These are phyloP conservation scores for Melanomma pulvis-pyrius DNA, from an alignment of 495 filamentous ascomycete genomes.

Conservation along the genomic window DNA sequence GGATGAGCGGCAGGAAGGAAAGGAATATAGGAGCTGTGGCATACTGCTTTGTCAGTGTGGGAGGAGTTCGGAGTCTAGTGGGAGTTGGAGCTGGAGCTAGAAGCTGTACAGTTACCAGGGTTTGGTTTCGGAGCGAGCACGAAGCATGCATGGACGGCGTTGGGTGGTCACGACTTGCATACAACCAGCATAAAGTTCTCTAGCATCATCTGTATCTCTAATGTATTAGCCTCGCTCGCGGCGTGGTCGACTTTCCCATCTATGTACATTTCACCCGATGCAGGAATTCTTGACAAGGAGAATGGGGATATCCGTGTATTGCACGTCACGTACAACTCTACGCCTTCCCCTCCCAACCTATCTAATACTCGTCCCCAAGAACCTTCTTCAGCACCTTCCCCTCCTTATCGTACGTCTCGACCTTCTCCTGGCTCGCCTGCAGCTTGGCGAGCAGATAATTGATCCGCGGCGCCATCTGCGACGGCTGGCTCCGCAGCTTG, in stretches of 20 bases:
- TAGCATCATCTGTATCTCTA: not conserved
- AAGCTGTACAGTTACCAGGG: not conserved
- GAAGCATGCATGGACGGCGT: constrained; percentile 25
- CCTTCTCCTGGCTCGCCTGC: constrained; percentile 69
- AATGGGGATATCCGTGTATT: not conserved
- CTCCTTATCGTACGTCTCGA: constrained; percentile 74
- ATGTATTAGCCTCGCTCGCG: not conserved
- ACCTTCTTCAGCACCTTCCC: constrained; percentile 70
- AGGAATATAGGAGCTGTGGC: not conserved
- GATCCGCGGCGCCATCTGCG: constrained; percentile 62
- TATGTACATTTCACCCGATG: not conserved
- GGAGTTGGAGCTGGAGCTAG: no score
- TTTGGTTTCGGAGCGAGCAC: not conserved
- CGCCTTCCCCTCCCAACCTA: not conserved
- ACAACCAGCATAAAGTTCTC: not conserved
- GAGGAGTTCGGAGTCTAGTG: constrained; percentile 4
- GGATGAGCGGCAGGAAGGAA: not conserved
- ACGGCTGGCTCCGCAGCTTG: constrained; percentile 60
- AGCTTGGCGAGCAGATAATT: constrained; percentile 75
- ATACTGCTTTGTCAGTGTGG: not conserved
- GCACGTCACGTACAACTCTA: no score
- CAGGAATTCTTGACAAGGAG: not conserved
- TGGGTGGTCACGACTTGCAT: constrained; percentile 1
- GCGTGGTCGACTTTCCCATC: not conserved
- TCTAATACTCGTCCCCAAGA: constrained; percentile 46